A percentile compares a stretch with the other conserved stretches of the same genome.
Evolutionary conservation across 345 rosid species (phyloP).

Genomic region (Brassica carinata): DNA sequence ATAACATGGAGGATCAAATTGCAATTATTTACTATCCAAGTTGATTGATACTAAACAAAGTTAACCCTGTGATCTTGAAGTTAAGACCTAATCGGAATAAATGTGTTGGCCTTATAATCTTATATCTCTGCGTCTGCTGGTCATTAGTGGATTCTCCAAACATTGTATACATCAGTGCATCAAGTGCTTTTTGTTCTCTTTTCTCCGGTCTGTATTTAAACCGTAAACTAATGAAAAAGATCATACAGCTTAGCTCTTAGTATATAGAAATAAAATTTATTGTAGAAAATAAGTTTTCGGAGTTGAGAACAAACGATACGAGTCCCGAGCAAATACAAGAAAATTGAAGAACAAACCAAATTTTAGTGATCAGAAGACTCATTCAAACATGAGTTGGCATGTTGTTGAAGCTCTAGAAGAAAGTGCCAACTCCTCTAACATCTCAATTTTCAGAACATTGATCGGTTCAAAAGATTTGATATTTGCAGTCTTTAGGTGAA

Average conservation of each 20-base stretch:
- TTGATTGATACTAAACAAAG: background rate
- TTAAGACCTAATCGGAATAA: background rate
- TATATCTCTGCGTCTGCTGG: background rate
- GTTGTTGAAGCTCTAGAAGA: slow-evolving; percentile 25
- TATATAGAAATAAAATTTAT: background rate
- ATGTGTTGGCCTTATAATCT: background rate
- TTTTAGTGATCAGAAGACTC: background rate
- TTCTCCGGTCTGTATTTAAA: background rate
- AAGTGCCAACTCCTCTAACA: slow-evolving; percentile 17
- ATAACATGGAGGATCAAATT: background rate
- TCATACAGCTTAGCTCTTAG: background rate
- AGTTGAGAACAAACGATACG: background rate
- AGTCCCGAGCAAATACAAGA: background rate
- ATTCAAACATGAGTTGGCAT: slow-evolving; percentile 18
- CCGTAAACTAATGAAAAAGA: background rate
- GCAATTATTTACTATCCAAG: background rate
- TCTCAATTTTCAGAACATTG: background rate
- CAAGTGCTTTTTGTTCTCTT: background rate
- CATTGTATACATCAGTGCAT: background rate
- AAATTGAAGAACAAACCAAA: background rate
- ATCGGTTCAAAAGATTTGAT: background rate
- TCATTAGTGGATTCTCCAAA: background rate
- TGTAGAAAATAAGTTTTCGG: background rate
- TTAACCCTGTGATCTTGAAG: background rate
- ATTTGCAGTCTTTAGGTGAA: slow-evolving; percentile 11